Percentiles rank a stretch among this genome's conserved stretches.
These are phyloP conservation scores for Carex parvula DNA, from an alignment of 176 grass and related monocot genomes.

Conservation along the genomic window DNA sequence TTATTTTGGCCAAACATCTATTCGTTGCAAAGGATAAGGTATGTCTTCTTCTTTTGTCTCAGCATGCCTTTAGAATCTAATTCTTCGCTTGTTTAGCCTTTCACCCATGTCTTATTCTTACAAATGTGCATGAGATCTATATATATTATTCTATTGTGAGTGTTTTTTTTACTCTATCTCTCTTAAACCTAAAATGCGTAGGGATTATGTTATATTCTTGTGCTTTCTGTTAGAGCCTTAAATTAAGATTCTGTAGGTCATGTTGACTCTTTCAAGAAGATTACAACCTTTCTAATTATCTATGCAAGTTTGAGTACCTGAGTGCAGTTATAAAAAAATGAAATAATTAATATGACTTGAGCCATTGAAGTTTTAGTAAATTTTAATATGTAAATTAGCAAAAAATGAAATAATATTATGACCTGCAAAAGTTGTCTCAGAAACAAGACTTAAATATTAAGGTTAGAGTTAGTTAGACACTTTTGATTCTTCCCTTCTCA, in stretches of 20 bases:
- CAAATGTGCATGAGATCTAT: neutral
- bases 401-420: too few species aligned
- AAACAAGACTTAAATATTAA: too few species aligned
- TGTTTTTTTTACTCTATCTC: neutral
- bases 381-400: too few species aligned
- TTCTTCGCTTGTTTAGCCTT: neutral
- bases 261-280: neutral
- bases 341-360: too few species aligned
- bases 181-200: neutral
- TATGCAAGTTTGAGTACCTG: neutral
- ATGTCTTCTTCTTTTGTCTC: conserved; percentile 18
- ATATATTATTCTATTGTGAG: neutral
- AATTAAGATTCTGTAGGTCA: neutral
- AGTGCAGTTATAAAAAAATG: neutral
- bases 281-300: neutral
- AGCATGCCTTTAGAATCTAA: neutral
- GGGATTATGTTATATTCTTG: neutral
- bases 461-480: too few species aligned
- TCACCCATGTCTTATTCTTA: neutral
- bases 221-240: neutral
- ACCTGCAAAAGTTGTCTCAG: too few species aligned
- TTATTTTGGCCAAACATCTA: conserved; percentile 22
- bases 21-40: conserved; percentile 14
- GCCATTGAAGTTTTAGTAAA: too few species aligned
- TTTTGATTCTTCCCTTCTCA: too few species aligned